phyloP scores from a whole-genome alignment of 345 rosid genomes.

The Acer yangbiense region DNA sequence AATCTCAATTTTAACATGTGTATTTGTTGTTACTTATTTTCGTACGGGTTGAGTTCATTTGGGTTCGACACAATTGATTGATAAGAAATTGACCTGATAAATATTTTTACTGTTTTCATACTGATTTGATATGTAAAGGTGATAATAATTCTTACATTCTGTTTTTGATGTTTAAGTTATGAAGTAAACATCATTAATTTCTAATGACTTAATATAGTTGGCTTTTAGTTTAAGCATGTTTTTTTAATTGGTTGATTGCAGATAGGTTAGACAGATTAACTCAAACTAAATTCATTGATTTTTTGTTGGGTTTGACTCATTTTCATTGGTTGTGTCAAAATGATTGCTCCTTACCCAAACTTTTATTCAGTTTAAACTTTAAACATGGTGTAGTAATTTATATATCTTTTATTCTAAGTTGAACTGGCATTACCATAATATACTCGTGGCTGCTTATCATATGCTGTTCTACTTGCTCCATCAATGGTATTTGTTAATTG shows the following conservation, averaged over 20 bases:
- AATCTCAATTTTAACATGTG: conserved; percentile 5
- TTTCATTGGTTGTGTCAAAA: background rate
- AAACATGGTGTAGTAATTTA: background rate
- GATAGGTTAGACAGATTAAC: background rate
- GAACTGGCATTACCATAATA: background rate
- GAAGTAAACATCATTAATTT: background rate
- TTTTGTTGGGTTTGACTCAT: background rate
- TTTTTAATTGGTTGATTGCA: background rate
- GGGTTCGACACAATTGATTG: background rate
- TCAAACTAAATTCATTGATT: background rate
- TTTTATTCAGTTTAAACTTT: background rate
- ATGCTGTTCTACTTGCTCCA: background rate
- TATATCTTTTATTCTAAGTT: background rate
- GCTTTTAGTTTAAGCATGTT: background rate
- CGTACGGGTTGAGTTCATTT: background rate
- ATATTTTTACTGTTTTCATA: background rate
- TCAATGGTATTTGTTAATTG: too few species aligned
- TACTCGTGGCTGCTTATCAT: background rate
- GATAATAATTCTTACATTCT: background rate
- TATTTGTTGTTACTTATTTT: background rate
- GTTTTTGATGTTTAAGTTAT: background rate
- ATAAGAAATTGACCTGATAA: background rate
- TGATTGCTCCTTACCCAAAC: background rate
- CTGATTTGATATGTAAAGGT: background rate
- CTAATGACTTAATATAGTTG: background rate